Evolutionary conservation across 345 rosid genomes (phyloP), one percentile per base, ranked within the genome.

Genomic region (Conringia planisiliqua): DNA sequence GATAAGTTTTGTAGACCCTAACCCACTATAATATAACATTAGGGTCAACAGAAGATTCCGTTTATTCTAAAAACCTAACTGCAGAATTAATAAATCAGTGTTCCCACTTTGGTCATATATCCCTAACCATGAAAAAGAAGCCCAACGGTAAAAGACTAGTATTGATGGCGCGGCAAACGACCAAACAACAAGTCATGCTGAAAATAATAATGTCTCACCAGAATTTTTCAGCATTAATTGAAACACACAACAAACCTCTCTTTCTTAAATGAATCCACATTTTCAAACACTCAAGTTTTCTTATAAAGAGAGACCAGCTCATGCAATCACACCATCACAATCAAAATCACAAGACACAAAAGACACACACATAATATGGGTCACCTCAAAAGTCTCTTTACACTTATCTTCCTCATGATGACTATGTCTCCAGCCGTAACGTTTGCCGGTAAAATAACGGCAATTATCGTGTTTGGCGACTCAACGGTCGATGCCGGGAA

Each of bases 401-500:
- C 58, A 54, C 48, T 55, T 55, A 5, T 77, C 29, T 63, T 67
- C 40, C 40, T 76, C 5, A 46, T 51, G 22, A 24, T 76, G n/a
- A 61, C 67, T 22, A 12, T 66, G 16, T 58, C 40, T 0, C 18
- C 38, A 1, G 22, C 38, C 1, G 7, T 12, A 9, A 55, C 67
- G 0, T 38, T 65, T 22, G 71, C 80, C 22, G 62, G 75, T 40
- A 82, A 83, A 65, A 48, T 83, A 38, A 87, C 90, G 2, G 90
- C 90, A 0, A 59, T 83, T 12, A 82, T 86, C 14, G 88, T 86
- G 78, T 86, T 86, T 20, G 90, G 90, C 1, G 90, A 86, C 75
- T 86, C 90, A 1, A 56, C 88, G 0, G 90, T 86, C 1, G 90
- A 86, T 68, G 85, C 90, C 0, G 90, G 88, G 5, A 86, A 85